phyloP scores from a whole-genome alignment of 495 filamentous ascomycete species.

The Clohesyomyces aquaticus region DNA sequence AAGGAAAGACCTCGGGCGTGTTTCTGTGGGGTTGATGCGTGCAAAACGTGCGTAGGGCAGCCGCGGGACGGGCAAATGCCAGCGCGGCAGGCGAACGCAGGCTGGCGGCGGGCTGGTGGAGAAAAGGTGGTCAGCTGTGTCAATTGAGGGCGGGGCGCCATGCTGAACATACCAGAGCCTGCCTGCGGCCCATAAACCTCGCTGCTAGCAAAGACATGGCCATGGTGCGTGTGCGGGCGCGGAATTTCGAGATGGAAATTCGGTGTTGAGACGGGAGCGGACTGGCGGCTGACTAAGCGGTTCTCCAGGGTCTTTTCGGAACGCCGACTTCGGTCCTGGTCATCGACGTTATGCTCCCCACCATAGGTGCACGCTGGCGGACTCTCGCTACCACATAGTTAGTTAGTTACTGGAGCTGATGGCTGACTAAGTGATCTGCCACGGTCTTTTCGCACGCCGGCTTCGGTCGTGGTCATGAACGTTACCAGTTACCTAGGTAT shows the following conservation, averaged over 20 bases:
- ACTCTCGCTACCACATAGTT: too few relatives aligned
- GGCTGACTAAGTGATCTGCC: too few relatives aligned
- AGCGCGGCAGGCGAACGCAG: conserved; percentile 15
- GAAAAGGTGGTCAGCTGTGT: background rate
- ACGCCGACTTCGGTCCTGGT: conserved; percentile 25
- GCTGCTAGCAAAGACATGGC: conserved; percentile 35
- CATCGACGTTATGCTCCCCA: too few relatives aligned
- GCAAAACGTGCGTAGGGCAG: conserved; percentile 12
- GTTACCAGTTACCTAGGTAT: too few relatives aligned
- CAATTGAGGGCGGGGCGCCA: background rate
- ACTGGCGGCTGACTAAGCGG: conserved; percentile 13
- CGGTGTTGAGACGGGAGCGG: conserved; percentile 25
- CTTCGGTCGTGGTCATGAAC: too few relatives aligned
- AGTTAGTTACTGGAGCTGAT: too few relatives aligned
- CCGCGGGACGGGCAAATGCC: conserved; percentile 14
- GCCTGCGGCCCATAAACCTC: conserved; percentile 27
- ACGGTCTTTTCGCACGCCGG: too few relatives aligned
- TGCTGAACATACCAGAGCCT: conserved; percentile 24
- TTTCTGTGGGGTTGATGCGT: conserved; percentile 6
- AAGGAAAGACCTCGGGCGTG: conserved; percentile 50
- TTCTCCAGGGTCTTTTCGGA: too few relatives aligned
- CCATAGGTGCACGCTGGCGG: too few relatives aligned
- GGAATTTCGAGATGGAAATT: conserved; percentile 7
- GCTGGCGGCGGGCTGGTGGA: conserved; percentile 3
- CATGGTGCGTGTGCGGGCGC: conserved; percentile 24